phyloP scores from a whole-genome alignment of 306 rosid species.

The Lathyrus aphaca region DNA sequence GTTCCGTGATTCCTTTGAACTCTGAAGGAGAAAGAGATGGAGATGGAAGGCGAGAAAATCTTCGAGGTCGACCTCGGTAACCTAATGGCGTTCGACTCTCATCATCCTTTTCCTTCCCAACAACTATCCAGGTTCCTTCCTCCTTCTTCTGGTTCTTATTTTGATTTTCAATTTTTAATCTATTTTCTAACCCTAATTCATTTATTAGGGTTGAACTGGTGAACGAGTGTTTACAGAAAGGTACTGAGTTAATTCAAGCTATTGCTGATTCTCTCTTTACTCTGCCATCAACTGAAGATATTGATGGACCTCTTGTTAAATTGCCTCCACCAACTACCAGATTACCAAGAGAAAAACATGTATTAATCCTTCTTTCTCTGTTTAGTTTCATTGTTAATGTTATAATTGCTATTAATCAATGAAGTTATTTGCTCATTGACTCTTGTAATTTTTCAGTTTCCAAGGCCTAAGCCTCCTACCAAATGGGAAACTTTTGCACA shows the following conservation, averaged over 20 bases:
- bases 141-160: not conserved
- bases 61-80: slow-evolving; percentile 73
- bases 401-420: not conserved
- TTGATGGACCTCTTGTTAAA: slow-evolving; percentile 81
- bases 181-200: not conserved
- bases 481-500: slow-evolving; percentile 90
- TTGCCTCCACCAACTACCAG: slow-evolving; percentile 70
- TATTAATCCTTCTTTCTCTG: not conserved
- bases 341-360: slow-evolving; percentile 89
- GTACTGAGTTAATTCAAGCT: slow-evolving; percentile 78
- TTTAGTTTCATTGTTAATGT: not conserved
- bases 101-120: slow-evolving; percentile 51
- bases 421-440: slow-evolving; percentile 20
- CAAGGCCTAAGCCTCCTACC: slow-evolving; percentile 84
- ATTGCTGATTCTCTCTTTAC: slow-evolving; percentile 69
- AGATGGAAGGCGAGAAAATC: slow-evolving; percentile 40
- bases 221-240: slow-evolving; percentile 61
- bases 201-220: slow-evolving; percentile 63
- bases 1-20: not conserved
- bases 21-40: not conserved
- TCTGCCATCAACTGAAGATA: slow-evolving; percentile 70
- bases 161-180: not conserved
- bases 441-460: slow-evolving; percentile 56
- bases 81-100: slow-evolving; percentile 67
- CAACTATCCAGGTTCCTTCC: slow-evolving; percentile 22